These are phyloP conservation scores for Penicillium decumbens DNA, from an alignment of 2,329 filamentous ascomycete species.

Conservation along the genomic window DNA sequence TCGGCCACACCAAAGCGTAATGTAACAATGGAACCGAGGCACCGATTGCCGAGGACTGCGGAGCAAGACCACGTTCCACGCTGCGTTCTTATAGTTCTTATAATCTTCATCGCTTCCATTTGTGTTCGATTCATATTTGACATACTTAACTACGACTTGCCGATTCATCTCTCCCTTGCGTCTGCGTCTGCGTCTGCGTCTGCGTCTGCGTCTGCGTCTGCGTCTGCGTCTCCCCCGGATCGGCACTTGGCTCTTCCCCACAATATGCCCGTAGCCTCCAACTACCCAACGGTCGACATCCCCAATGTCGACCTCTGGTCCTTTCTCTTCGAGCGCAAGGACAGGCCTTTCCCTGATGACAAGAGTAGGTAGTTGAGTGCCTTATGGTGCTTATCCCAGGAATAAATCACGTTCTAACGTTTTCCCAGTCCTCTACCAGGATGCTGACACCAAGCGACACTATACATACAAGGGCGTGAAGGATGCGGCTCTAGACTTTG, in stretches of 20 bases:
- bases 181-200: background rate
- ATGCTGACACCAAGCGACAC: constrained; percentile 62
- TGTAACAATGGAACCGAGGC: constrained; percentile 17
- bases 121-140: background rate
- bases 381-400: background rate
- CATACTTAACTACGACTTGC: background rate
- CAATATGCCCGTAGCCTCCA: constrained; percentile 66
- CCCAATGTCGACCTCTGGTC: constrained; percentile 74
- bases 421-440: constrained; percentile 68
- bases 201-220: too few relatives aligned
- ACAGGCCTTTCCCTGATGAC: constrained; percentile 62
- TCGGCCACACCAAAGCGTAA: background rate
- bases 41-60: constrained; percentile 14
- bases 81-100: background rate
- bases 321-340: constrained; percentile 67
- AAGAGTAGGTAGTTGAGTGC: constrained; percentile 54
- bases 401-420: constrained; percentile 8
- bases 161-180: background rate
- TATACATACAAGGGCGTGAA: constrained; percentile 70
- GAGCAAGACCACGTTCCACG: background rate
- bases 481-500: constrained; percentile 66
- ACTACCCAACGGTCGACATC: constrained; percentile 61
- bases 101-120: background rate
- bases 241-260: constrained; percentile 16
- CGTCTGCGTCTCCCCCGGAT: constrained; percentile 7